Percentiles rank a stretch among this genome's conserved stretches.
phyloP scores from a whole-genome alignment of 2,329 filamentous ascomycete species.

The Fusarium sp. region DNA sequence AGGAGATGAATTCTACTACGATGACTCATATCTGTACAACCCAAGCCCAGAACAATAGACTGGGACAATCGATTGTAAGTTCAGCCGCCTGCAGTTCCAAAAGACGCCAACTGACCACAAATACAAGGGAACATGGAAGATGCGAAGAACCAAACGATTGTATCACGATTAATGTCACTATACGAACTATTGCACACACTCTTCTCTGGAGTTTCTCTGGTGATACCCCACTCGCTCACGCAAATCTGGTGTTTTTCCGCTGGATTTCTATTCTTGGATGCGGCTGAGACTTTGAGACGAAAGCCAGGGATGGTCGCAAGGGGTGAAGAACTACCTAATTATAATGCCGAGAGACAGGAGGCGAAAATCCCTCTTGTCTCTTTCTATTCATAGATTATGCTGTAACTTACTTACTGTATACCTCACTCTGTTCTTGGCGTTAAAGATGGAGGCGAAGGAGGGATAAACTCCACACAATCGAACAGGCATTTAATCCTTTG shows the following conservation, averaged over 20 bases:
- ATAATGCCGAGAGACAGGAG: not conserved
- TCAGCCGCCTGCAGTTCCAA: not conserved
- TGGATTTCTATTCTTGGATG: slow-evolving; percentile 25
- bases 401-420: slow-evolving; percentile 17
- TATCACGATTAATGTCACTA: slow-evolving; percentile 38
- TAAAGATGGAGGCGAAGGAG: slow-evolving; percentile 14
- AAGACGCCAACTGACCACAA: not conserved
- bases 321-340: slow-evolving; percentile 1
- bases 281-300: slow-evolving; percentile 22
- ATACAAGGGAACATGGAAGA: slow-evolving; percentile 9
- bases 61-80: slow-evolving; percentile 25
- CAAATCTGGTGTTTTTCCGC: slow-evolving; percentile 24
- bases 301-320: not conserved
- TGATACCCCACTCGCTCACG: slow-evolving; percentile 43
- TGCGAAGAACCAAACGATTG: slow-evolving; percentile 6
- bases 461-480: slow-evolving; percentile 24
- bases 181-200: slow-evolving; percentile 24
- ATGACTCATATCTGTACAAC: slow-evolving; percentile 50
- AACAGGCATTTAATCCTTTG: not conserved
- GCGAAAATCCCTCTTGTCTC: not conserved
- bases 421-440: slow-evolving; percentile 24
- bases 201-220: slow-evolving; percentile 16
- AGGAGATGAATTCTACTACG: slow-evolving; percentile 51
- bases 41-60: slow-evolving; percentile 33
- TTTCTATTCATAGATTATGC: slow-evolving; percentile 38